Conservation (phyloP, 2,329 filamentous ascomycete species). For the Botryotinia convoluta region DNA sequence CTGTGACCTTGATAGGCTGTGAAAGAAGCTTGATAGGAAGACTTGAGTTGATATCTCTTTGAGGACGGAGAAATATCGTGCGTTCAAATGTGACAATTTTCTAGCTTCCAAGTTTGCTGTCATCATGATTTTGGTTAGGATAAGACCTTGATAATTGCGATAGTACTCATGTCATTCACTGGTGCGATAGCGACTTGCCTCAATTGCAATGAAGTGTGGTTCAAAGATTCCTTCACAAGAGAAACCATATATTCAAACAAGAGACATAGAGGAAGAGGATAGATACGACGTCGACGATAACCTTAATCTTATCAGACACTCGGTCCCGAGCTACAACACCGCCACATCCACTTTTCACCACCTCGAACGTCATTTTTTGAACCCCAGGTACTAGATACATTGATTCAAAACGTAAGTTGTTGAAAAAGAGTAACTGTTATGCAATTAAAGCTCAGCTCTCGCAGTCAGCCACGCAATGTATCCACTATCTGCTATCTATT, state of each 20-base stretch:
- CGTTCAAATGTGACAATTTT: not conserved
- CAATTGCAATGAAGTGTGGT: fast-evolving
- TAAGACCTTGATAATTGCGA: not conserved
- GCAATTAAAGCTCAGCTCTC: not conserved
- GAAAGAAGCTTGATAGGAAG: not conserved
- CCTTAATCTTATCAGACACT: not conserved
- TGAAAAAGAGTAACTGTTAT: not conserved
- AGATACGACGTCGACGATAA: not conserved
- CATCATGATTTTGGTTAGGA: not conserved
- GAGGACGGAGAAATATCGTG: not conserved
- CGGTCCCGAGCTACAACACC: not conserved
- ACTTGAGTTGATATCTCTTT: not conserved
- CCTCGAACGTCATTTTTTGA: not conserved
- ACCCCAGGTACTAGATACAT: not conserved
- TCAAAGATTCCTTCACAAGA: not conserved
- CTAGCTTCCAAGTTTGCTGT: not conserved
- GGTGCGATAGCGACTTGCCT: not conserved
- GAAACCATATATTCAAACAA: not conserved
- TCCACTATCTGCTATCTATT: not conserved
- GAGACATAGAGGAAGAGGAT: not conserved
- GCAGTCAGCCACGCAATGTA: not conserved
- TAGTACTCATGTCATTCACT: not conserved
- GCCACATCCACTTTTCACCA: not conserved
- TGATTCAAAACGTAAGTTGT: not conserved
- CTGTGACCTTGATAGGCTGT: not conserved